phyloP scores from a whole-genome alignment of 139 green algal genomes.

The Axilococcus clingmanii region DNA sequence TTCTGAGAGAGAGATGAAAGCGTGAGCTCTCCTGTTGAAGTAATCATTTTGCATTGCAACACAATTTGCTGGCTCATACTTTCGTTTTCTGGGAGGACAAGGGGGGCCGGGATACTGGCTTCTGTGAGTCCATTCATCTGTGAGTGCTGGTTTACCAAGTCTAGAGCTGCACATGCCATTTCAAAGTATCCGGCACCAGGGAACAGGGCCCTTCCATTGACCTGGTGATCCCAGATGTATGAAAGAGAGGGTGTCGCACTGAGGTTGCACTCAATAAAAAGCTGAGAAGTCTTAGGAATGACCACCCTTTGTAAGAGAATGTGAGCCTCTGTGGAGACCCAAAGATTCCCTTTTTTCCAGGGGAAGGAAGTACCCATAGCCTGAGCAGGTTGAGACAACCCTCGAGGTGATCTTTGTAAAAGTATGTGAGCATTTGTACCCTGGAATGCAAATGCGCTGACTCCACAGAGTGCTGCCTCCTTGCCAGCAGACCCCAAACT shows the following conservation, averaged over 20 bases:
- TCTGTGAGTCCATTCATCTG: too few species aligned
- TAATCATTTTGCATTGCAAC: too few species aligned
- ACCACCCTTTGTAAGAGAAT: slow-evolving; percentile 5
- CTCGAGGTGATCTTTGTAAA: slow-evolving; percentile 8
- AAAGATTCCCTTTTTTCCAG: slow-evolving; percentile 13
- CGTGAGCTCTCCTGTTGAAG: too few species aligned
- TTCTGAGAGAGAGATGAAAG: too few species aligned
- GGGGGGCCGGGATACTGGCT: too few species aligned
- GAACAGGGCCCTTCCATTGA: slow-evolving; percentile 44
- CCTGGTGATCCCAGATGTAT: slow-evolving; percentile 65
- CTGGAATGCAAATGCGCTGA: slow-evolving; percentile 75
- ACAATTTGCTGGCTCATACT: too few species aligned
- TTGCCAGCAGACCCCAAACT: not conserved
- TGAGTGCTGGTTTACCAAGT: slow-evolving; percentile 1
- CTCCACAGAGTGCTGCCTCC: slow-evolving; percentile 14
- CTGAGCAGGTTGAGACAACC: not conserved
- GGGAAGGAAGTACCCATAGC: not conserved
- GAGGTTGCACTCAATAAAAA: slow-evolving; percentile 17
- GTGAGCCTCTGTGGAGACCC: slow-evolving; percentile 13
- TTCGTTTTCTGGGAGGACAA: too few species aligned
- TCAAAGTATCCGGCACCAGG: slow-evolving; percentile 62
- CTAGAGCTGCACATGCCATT: slow-evolving; percentile 29
- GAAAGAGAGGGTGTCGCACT: slow-evolving; percentile 17
- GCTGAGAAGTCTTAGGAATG: not conserved
- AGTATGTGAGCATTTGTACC: slow-evolving; percentile 64